Evolutionary conservation across 192 early-diverging fungal species (phyloP).

Genomic region (Coemansia sp.): DNA sequence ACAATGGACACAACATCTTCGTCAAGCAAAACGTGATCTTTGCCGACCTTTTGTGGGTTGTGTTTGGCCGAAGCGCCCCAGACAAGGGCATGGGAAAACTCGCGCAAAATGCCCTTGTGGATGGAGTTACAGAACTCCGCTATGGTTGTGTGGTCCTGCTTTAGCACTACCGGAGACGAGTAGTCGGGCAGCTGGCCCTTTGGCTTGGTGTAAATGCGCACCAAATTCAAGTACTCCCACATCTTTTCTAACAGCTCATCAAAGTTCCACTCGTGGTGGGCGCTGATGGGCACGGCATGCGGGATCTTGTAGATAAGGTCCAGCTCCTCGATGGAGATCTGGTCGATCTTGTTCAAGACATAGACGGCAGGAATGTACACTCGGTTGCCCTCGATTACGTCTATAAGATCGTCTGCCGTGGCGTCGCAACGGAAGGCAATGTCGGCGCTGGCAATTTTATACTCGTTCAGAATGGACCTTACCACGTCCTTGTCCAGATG

Average conservation of each 20-base stretch:
- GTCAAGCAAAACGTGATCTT: slow-evolving; percentile 83
- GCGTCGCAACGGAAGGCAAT: slow-evolving; percentile 90
- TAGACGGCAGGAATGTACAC: slow-evolving; percentile 96
- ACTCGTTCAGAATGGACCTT: slow-evolving; percentile 91
- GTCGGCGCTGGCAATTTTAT: slow-evolving; percentile 96
- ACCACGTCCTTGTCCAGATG: slow-evolving; percentile 86
- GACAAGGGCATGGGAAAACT: slow-evolving; percentile 91
- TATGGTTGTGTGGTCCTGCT: slow-evolving; percentile 62
- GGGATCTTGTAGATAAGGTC: slow-evolving; percentile 97
- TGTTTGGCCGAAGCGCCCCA: slow-evolving; percentile 97
- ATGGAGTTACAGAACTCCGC: slow-evolving; percentile 96
- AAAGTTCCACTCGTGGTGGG: slow-evolving; percentile 93
- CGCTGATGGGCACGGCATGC: slow-evolving; percentile 80
- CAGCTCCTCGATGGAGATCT: slow-evolving; percentile 93
- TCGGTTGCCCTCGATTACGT: slow-evolving; percentile 91
- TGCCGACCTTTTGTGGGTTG: slow-evolving; percentile 97
- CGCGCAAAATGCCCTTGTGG: slow-evolving; percentile 87
- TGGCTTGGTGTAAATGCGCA: slow-evolving; percentile 86
- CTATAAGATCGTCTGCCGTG: slow-evolving; percentile 93
- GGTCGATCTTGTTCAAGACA: slow-evolving; percentile 98
- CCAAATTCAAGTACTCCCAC: slow-evolving; percentile 76
- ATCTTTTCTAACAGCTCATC: slow-evolving; percentile 88
- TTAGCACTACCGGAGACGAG: slow-evolving; percentile 86
- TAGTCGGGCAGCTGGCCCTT: slow-evolving; percentile 97
- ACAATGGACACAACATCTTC: slow-evolving; percentile 97